Base-by-base conservation (phyloP, 2,329 filamentous ascomycete species). In the Fusarium poae region DNA sequence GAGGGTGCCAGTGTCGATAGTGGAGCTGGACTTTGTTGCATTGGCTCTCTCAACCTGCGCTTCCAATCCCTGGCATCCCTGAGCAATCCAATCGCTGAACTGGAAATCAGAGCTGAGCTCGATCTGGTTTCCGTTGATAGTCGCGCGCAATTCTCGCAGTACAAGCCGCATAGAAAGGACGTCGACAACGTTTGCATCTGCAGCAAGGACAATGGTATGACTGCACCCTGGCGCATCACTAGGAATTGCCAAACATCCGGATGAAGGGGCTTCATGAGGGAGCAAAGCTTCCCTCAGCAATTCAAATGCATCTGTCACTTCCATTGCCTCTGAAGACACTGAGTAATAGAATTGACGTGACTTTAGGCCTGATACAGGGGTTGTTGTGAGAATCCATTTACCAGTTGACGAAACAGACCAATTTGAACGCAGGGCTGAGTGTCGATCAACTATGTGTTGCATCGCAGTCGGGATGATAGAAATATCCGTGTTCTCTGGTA, bases 141-240 rank as follows among this genome's bases (percentile, higher is more conserved):
- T 42, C 20, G 35, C 25, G 20, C 35, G 35, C 49, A 52, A 23
- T 40, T 52, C 49, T 10, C 49, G 49, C 35, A 52, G 49, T 42
- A 52, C 49, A 32, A 52, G 49, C 35, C 49, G 35, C 35, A 52
- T 52, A 32, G 49, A 52, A n/a, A 52, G 49, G 49, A 32, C 35
- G 20, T 52, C 49, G 35, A 52, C 49, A 52, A 52, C 25, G 35
- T 52, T 52, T 52, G 49, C 49, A 52, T 52, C 49, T 52, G 49
- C 49, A 52, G 49, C 49, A 42, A 52, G 49, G 20, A 52, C 49
- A 23, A 52, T 23, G 25, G 49, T 52, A 23, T 42, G 49, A 40
- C 27, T 52, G 25, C 49, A 32, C 20, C 49, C 49, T 11, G 49
- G 49, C 35, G 49, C 49, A 52, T 52, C 49, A 23, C 49, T 52